Evolutionary conservation across 208 protist genomes (phyloP).

Genomic region (Tritrichomonas foetus): DNA sequence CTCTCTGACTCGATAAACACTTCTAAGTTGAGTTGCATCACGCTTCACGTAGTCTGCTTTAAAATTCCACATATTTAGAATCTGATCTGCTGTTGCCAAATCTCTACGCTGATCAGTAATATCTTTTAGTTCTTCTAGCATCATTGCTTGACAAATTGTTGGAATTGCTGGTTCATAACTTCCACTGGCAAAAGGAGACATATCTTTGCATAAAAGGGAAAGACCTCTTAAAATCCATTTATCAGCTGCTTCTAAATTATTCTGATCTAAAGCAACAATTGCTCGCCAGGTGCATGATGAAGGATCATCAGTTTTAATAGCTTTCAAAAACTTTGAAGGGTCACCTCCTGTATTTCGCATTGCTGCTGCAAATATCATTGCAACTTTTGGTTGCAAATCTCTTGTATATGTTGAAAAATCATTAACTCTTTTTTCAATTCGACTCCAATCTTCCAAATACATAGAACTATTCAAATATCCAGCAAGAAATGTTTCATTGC

Average conservation of each 20-base stretch:
- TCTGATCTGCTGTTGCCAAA: background rate
- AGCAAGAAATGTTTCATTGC: background rate
- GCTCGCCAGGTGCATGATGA: background rate
- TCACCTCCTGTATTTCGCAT: background rate
- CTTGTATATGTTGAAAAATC: background rate
- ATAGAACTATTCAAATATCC: background rate
- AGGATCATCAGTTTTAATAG: constrained; percentile 23
- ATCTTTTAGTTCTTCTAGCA: background rate
- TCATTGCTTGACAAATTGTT: background rate
- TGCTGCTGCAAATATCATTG: background rate
- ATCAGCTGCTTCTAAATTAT: background rate
- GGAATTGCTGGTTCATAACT: background rate
- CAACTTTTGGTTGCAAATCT: background rate
- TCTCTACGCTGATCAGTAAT: background rate
- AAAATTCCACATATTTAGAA: background rate
- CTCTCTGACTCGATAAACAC: background rate
- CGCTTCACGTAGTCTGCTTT: background rate
- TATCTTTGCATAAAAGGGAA: background rate
- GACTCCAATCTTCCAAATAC: background rate
- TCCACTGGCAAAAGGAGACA: background rate
- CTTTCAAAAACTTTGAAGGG: background rate
- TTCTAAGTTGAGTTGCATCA: background rate
- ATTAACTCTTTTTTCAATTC: background rate
- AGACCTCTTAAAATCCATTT: background rate
- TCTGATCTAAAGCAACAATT: background rate